Percentiles rank a stretch among this genome's conserved stretches.
Evolutionary conservation across 2,329 filamentous ascomycete species (phyloP).

Genomic region (Gnomoniopsis sp.): DNA sequence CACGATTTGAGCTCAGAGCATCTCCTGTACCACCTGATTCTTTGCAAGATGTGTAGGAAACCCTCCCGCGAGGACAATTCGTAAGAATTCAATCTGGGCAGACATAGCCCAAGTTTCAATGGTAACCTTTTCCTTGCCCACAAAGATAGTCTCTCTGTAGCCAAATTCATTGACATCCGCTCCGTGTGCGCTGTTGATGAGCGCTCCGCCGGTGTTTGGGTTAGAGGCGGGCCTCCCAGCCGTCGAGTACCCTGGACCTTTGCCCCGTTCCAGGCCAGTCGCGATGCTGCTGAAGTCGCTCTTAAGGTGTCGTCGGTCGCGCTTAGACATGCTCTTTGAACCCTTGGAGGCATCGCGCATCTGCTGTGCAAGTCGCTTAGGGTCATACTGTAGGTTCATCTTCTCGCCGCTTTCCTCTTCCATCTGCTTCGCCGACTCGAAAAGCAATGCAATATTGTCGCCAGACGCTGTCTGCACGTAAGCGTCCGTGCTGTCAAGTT

Average conservation of each 20-base stretch:
- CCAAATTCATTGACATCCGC: slow-evolving; percentile 45
- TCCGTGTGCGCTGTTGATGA: slow-evolving; percentile 37
- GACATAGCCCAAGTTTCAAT: slow-evolving; percentile 52
- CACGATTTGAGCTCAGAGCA: slow-evolving; percentile 26
- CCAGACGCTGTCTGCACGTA: slow-evolving; percentile 75
- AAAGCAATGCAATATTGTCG: slow-evolving; percentile 77
- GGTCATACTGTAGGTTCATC: slow-evolving; percentile 48
- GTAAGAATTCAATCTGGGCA: slow-evolving; percentile 45
- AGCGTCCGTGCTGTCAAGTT: slow-evolving; percentile 72
- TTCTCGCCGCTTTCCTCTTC: slow-evolving; percentile 47
- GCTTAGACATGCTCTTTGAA: slow-evolving; percentile 48
- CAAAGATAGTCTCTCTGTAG: slow-evolving; percentile 48
- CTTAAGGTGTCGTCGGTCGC: slow-evolving; percentile 45
- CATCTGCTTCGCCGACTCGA: slow-evolving; percentile 61
- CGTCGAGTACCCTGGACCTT: slow-evolving; percentile 53
- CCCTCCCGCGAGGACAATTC: slow-evolving; percentile 44
- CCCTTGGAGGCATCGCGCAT: slow-evolving; percentile 46
- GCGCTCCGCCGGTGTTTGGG: slow-evolving; percentile 39
- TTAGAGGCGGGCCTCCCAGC: slow-evolving; percentile 39
- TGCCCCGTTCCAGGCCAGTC: slow-evolving; percentile 51
- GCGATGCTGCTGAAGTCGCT: slow-evolving; percentile 48
- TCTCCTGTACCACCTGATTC: slow-evolving; percentile 36
- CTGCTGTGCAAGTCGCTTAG: slow-evolving; percentile 43
- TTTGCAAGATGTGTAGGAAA: slow-evolving; percentile 36
- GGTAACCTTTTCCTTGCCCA: slow-evolving; percentile 40